A percentile compares a stretch with the other conserved stretches of the same genome.
Evolutionary conservation across 192 early-diverging fungal species (phyloP).

Genomic region (Coemansia sp.): DNA sequence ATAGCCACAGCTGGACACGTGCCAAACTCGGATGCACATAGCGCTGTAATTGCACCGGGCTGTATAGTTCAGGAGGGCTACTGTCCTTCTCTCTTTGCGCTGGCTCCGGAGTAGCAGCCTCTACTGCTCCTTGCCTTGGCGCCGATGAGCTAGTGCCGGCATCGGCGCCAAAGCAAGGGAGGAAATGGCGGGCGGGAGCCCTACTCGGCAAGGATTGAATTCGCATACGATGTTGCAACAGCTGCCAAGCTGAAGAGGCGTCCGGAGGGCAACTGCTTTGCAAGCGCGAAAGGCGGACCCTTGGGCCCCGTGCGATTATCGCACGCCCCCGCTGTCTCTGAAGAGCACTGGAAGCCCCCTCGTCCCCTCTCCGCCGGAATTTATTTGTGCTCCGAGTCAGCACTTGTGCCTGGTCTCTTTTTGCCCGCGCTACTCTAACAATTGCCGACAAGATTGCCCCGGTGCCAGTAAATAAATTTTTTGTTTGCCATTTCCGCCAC

Average conservation of each 20-base stretch:
- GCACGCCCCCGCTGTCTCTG: background rate
- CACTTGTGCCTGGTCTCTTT: background rate
- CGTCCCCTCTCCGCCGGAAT: background rate
- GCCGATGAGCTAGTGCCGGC: too few relatives aligned
- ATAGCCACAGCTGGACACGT: background rate
- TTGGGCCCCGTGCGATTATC: background rate
- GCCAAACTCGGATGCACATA: slow-evolving; percentile 1
- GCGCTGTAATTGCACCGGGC: background rate
- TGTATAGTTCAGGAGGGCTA: background rate
- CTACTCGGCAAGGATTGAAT: too few relatives aligned
- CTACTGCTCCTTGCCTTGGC: background rate
- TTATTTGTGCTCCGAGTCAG: slow-evolving; percentile 4
- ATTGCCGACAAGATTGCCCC: background rate
- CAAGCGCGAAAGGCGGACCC: background rate
- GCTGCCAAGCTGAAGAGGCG: background rate
- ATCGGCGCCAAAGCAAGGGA: too few relatives aligned
- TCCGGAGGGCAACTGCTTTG: background rate
- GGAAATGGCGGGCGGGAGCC: background rate
- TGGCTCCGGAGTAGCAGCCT: background rate
- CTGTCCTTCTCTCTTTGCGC: background rate
- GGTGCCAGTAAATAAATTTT: slow-evolving; percentile 2
- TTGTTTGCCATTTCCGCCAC: background rate
- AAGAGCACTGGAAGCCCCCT: background rate
- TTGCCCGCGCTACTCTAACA: too few relatives aligned
- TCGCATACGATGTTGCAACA: too few relatives aligned